A percentile compares a stretch with the other conserved stretches of the same genome.
These are phyloP conservation scores for Populus davidiana DNA, from an alignment of 345 rosid genomes.

Conservation along the genomic window DNA sequence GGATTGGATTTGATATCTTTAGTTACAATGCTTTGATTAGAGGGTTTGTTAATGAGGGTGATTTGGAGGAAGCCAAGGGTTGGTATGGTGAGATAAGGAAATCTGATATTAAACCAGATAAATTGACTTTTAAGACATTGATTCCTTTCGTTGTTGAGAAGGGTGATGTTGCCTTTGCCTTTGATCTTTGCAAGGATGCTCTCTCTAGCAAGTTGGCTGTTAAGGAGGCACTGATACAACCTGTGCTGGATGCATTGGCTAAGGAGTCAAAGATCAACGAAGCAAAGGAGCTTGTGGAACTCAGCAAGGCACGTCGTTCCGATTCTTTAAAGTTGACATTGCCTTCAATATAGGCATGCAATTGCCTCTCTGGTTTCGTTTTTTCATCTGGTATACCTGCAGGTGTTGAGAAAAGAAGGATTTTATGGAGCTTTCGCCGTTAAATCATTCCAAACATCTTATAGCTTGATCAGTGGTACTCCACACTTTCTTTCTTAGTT, in stretches of 20 bases:
- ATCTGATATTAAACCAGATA: slow-evolving; percentile 27
- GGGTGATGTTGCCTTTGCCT: slow-evolving; percentile 54
- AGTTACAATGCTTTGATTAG: slow-evolving; percentile 56
- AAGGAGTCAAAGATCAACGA: slow-evolving; percentile 45
- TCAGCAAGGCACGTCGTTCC: slow-evolving; percentile 40
- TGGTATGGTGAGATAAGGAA: slow-evolving; percentile 51
- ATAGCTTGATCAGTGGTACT: background rate
- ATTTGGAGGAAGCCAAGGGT: slow-evolving; percentile 44
- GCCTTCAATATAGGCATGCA: slow-evolving; percentile 18
- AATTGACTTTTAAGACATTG: slow-evolving; percentile 37
- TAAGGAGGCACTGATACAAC: slow-evolving; percentile 40
- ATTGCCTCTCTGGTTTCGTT: background rate
- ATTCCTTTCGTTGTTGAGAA: slow-evolving; percentile 45
- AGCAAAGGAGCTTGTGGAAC: slow-evolving; percentile 55
- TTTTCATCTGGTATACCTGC: background rate
- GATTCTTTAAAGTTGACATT: slow-evolving; percentile 35
- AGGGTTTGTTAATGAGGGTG: slow-evolving; percentile 41
- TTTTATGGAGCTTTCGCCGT: background rate
- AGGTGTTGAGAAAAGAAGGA: background rate
- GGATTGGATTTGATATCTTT: slow-evolving; percentile 42
- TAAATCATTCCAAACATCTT: background rate
- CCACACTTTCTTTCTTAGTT: background rate
- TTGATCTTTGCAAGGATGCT: slow-evolving; percentile 42
- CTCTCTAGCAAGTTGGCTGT: slow-evolving; percentile 28
- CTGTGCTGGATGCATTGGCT: slow-evolving; percentile 49